Base-by-base conservation (phyloP, 2,329 filamentous ascomycete species). In the Elsinoe necatrix region DNA sequence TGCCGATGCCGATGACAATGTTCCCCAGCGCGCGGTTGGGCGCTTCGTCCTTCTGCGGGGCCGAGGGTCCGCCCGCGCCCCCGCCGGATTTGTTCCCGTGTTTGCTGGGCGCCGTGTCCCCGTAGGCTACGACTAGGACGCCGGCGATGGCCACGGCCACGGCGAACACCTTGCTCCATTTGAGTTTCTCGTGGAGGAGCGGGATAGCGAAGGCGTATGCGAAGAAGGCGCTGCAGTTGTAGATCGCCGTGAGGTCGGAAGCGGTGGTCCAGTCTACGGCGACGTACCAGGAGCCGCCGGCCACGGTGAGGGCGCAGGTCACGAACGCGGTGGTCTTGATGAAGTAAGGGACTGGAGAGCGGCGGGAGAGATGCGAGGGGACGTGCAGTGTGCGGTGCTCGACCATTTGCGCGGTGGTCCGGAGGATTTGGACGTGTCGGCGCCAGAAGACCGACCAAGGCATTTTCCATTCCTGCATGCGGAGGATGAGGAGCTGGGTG, bases 201-300 rank as follows among this genome's bases (percentile, higher is more conserved):
- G 91, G 90, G 43, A 98, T 90, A 45, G 88, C 95, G 69, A 98
- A 98, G 11, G 89, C 92, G 68, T 98, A 98, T 50, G 93, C 93
- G 70, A 98, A 98, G 73, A 98, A 98, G 58, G 93, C 92, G 55
- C 89, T 95, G 77, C 93, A 98, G 74, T 98, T 98, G 80, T 98
- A 98, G 65, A 98, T 98, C 55, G 93, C 93, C 0, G 93, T 98
- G 64, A 98, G 74, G 71, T 98, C 93, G 62, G 87, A 90, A 2
- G 93, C 87, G 2, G 88, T 95, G 0, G 93, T 98, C 77, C 95
- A 74, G 72, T 89, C 88, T 58, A 98, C 92, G 14, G 93, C 92
- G 34, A 97, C 79, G 67, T 97, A 98, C 93, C 93, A 98, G 65
- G 86, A 92, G 54, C 91, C 82, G 23, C 93, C 93, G 0, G 92